Conservation (phyloP, 2,329 filamentous ascomycete genomes). For the Aspergillus spinulosporus region DNA sequence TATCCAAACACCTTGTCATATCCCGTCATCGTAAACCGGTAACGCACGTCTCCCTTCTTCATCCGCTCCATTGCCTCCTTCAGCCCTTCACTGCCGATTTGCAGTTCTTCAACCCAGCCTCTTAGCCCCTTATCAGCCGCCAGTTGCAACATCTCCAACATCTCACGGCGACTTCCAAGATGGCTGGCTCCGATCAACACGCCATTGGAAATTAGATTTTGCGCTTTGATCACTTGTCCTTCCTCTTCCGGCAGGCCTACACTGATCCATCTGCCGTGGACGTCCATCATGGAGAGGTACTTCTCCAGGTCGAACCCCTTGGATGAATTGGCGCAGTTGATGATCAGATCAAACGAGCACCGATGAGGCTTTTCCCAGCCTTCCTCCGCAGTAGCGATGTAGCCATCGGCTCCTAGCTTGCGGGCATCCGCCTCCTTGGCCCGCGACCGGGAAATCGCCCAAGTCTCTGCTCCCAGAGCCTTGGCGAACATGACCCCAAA, state of each 20-base stretch:
- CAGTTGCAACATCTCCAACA: slow-evolving; percentile 69
- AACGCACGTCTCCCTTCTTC: slow-evolving; percentile 69
- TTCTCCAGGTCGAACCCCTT: slow-evolving; percentile 60
- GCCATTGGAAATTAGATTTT: slow-evolving; percentile 74
- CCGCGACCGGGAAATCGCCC: slow-evolving; percentile 61
- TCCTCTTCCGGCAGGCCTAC: slow-evolving; percentile 78
- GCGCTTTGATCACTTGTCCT: slow-evolving; percentile 68
- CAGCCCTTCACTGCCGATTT: slow-evolving; percentile 69
- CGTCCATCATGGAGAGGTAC: slow-evolving; percentile 77
- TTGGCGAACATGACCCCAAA: slow-evolving; percentile 70
- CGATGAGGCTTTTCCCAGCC: slow-evolving; percentile 58
- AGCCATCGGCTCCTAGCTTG: slow-evolving; percentile 61
- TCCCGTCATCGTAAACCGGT: slow-evolving; percentile 67
- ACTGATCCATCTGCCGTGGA: slow-evolving; percentile 77
- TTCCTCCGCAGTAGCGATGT: slow-evolving; percentile 59
- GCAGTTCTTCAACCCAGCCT: slow-evolving; percentile 69
- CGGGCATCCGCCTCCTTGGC: slow-evolving; percentile 61
- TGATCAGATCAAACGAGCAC: slow-evolving; percentile 63
- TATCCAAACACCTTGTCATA: slow-evolving; percentile 39
- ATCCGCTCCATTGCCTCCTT: slow-evolving; percentile 70
- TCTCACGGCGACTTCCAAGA: slow-evolving; percentile 69
- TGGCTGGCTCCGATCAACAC: slow-evolving; percentile 69
- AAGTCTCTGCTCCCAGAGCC: slow-evolving; percentile 64
- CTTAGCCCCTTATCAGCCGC: slow-evolving; percentile 68
- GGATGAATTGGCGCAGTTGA: slow-evolving; percentile 77